Base-by-base conservation (phyloP, 1,284 basidiomycete genomes). In the Rhodotorula mucilaginosa region DNA sequence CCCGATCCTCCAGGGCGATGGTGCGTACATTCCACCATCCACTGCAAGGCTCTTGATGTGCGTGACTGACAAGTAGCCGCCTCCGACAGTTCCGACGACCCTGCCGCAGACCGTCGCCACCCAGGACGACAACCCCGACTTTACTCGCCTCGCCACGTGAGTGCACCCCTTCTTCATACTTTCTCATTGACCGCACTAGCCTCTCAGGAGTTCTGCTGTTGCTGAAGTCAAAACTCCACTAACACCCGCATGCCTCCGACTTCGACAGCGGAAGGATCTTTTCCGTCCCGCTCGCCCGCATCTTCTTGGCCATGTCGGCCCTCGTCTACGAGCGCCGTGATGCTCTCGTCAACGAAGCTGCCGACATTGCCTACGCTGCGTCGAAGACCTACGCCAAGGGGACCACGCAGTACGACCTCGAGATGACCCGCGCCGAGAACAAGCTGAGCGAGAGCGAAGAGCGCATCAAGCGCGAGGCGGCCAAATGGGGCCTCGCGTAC, bases 321-420 rank as follows among this genome's bases (percentile, higher is more conserved):
- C 56, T 74, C 46, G 65, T 72, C 18, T 69, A 68, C 65, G 67
- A 72, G 54, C 67, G 71, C 61, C 47, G 64, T 46, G 73, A 74
- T 60, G 21, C 54, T 2, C 60, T 60, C 44, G 70, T 74, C 51
- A 26, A 51, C 5, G 12, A 56, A 4, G 73, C 73, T 8, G 63
- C 58, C 21, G 56, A 67, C n/a, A 39, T 64, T 21, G 49, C 60
- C 18, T 39, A 48, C 4, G 19, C 46, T 15, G 70, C 67, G 12
- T 12, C 48, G 39, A 15, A 46, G 26, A 52, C 19, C 0, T 67
- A 58, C 54, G 5, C 7, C 3, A 18, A 19, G 16, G 54, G 23
- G 1, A 54, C 66, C 56, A 26, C 57, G 15, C 29, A 47, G 47
- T 65, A 61, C 61, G 21, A 54, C 23, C 44, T 3, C 10, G 63